Evolutionary conservation across 1,139 yeast species (phyloP).

Genomic region (Geotrichum australiense): DNA sequence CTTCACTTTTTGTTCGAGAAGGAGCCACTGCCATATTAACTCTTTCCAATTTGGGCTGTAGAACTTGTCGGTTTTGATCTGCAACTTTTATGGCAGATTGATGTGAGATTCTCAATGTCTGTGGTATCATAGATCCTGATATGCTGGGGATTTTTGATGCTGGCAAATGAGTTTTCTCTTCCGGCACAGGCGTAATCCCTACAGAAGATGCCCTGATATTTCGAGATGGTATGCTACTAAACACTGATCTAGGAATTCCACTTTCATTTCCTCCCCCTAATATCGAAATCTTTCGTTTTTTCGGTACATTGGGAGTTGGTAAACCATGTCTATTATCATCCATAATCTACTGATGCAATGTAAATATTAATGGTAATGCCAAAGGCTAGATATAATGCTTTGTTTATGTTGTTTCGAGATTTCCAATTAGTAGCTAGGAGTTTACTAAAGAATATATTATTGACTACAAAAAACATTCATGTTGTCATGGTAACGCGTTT

Average conservation of each 20-base stretch:
- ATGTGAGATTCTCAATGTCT: background rate
- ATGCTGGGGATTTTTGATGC: background rate
- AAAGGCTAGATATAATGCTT: too few species aligned
- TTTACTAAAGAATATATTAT: too few species aligned
- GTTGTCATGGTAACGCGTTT: too few species aligned
- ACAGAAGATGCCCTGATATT: background rate
- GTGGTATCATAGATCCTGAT: slow-evolving; percentile 2
- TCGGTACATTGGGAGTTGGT: background rate
- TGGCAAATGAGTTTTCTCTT: background rate
- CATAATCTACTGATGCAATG: too few species aligned
- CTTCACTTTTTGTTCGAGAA: background rate
- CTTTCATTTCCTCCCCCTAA: background rate
- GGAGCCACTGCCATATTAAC: background rate
- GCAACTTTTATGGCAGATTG: background rate
- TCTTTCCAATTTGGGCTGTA: background rate
- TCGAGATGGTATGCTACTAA: background rate
- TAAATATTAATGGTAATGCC: too few species aligned
- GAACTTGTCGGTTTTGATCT: background rate
- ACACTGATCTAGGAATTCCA: slow-evolving; percentile 9
- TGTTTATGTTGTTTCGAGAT: too few species aligned
- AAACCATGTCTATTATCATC: too few species aligned
- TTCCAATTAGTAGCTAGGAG: too few species aligned
- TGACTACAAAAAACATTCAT: too few species aligned
- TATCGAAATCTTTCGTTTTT: slow-evolving; percentile 2
- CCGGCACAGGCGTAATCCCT: background rate